Conservation (phyloP, 768 basidiomycete genomes). For the Phylloporus arenicola region DNA sequence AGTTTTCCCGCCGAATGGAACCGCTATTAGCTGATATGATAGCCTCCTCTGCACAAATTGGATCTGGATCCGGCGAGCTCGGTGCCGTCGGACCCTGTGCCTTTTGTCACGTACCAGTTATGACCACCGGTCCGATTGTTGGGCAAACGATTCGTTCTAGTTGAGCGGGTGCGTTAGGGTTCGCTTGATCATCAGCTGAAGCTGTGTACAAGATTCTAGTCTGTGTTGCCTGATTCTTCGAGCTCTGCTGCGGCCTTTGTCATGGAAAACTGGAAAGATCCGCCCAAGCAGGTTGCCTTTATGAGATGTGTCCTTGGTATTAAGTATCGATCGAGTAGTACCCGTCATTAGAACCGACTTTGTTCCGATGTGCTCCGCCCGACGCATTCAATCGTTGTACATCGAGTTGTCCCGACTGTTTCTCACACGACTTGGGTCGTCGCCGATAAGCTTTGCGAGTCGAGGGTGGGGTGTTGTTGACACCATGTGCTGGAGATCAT, state of each 20-base stretch:
- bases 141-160: slow-evolving; percentile 2
- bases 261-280: slow-evolving; percentile 8
- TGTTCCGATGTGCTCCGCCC: too few species aligned
- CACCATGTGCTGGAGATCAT: neutral
- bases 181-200: slow-evolving; percentile 7
- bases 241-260: slow-evolving; percentile 24
- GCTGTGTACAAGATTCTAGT: slow-evolving; percentile 3
- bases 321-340: too few species aligned
- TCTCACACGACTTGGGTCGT: too few species aligned
- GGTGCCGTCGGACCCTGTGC: slow-evolving; percentile 32
- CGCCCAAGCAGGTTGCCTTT: too few species aligned
- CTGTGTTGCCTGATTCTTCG: slow-evolving; percentile 33
- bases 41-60: slow-evolving; percentile 9
- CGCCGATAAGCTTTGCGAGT: too few species aligned
- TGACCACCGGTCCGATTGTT: slow-evolving; percentile 27
- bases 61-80: slow-evolving; percentile 16
- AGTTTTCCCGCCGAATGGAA: slow-evolving; percentile 17
- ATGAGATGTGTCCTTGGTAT: too few species aligned
- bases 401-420: too few species aligned
- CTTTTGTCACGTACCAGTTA: slow-evolving; percentile 38
- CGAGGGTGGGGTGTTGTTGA: neutral
- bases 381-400: too few species aligned
- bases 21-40: slow-evolving; percentile 29
- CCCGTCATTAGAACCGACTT: too few species aligned
- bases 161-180: slow-evolving; percentile 28